phyloP scores from a whole-genome alignment of 805 yeast genomes.

The Candida dendrica region DNA sequence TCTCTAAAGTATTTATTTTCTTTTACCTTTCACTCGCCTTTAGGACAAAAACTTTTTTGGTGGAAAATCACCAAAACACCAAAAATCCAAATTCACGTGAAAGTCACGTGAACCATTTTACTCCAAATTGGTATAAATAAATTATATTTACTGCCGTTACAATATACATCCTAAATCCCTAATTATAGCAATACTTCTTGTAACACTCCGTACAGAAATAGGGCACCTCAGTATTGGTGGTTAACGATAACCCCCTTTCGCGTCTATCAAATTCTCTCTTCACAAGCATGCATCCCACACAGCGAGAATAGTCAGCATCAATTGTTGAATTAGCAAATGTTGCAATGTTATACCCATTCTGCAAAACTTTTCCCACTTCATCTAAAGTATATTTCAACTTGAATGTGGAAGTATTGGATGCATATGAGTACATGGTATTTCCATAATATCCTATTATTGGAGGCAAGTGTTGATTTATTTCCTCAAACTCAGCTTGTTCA shows the following conservation, averaged over 20 bases:
- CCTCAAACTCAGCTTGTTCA: background rate
- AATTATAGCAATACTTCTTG: slow-evolving; percentile 32
- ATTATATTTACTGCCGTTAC: no score
- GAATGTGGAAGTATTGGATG: slow-evolving; percentile 54
- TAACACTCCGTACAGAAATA: slow-evolving; percentile 30
- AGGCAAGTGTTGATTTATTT: slow-evolving; percentile 25
- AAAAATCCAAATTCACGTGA: slow-evolving; percentile 9
- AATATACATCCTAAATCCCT: no score
- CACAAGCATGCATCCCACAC: slow-evolving; percentile 51
- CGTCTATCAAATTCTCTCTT: slow-evolving; percentile 45
- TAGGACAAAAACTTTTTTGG: no score
- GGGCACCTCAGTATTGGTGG: slow-evolving; percentile 20
- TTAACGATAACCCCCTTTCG: slow-evolving; percentile 12
- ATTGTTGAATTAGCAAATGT: slow-evolving; percentile 34
- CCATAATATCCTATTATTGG: slow-evolving; percentile 50
- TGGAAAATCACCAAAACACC: background rate
- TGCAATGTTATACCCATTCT: slow-evolving; percentile 47
- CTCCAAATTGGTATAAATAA: no score
- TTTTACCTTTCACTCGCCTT: background rate
- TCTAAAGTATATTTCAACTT: slow-evolving; percentile 38
- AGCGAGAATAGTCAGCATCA: slow-evolving; percentile 30
- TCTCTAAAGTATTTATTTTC: no score
- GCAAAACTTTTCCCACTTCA: slow-evolving; percentile 38
- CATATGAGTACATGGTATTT: slow-evolving; percentile 33
- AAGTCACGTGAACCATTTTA: no score